phyloP scores from a whole-genome alignment of 371 early-diverging fungal genomes.

The Phascolomyces articulosus region DNA sequence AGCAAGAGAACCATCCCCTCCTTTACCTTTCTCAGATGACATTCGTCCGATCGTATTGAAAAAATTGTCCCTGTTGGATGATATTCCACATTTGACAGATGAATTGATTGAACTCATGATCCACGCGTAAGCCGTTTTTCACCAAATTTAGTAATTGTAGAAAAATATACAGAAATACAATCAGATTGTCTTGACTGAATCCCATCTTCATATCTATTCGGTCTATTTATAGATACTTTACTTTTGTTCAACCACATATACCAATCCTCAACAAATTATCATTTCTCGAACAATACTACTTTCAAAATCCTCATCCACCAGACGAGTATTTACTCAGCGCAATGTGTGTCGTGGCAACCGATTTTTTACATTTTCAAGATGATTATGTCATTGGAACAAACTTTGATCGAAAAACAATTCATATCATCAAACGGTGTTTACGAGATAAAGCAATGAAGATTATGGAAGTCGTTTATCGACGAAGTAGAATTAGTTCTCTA shows the following conservation, averaged over 20 bases:
- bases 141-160: neutral
- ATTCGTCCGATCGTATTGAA: neutral
- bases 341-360: conserved; percentile 23
- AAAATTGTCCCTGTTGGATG: conserved; percentile 22
- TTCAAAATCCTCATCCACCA: conserved; percentile 33
- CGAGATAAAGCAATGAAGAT: conserved; percentile 22
- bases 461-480: conserved; percentile 20
- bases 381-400: conserved; percentile 10
- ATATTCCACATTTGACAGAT: conserved; percentile 30
- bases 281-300: conserved; percentile 43
- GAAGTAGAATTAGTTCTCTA: conserved; percentile 34
- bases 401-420: conserved; percentile 6
- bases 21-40: no score
- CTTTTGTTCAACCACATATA: conserved; percentile 22
- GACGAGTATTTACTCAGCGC: conserved; percentile 38
- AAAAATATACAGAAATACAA: no score
- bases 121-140: conserved; percentile 17
- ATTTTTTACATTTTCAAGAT: conserved; percentile 1
- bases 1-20: neutral
- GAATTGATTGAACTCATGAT: conserved; percentile 32
- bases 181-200: no score
- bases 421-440: conserved; percentile 9
- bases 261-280: conserved; percentile 44
- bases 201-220: no score
- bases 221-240: conserved; percentile 32